Evolutionary conservation across 352 stramenopile species (phyloP), one percentile per base, ranked within the genome.

Genomic region (Elongisporangium senticosum): DNA sequence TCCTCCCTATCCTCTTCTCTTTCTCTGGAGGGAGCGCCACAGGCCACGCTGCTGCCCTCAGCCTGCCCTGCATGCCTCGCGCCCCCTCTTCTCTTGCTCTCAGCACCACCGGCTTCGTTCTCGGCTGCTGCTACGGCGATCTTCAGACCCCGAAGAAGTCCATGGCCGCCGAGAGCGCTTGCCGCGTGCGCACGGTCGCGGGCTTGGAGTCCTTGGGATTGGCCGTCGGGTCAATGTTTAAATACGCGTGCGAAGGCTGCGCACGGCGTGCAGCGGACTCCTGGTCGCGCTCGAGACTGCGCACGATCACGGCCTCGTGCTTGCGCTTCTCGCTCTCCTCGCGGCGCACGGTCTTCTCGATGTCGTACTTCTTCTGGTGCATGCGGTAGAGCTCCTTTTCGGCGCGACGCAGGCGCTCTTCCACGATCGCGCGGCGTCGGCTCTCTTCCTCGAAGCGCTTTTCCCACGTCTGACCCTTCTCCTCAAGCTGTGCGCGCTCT

Each of bases 351-450:
- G 82, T 62, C 66, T 89, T 87, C 59, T 94, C 85, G 58, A 94
- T 94, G 67, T 94, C 82, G 72, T 92, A 94, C 67, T 94, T 94
- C 68, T 92, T 92, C 69, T 94, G 86, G 71, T 93, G 86, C 86
- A 95, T 95, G 26, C 86, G 86, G 63, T 95, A 95, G 11, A 95
- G 69, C 63, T 95, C 86, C 67, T 93, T 93, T 64, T 95, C 86
- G 23, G 86, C 77, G 11, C 86, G 75, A 40, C 86, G 86, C 2
- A 95, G 69, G 10, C 86, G 79, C 58, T 95, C 86, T 61, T 95
- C 86, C 7, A 87, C 67, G 63, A 87, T 79, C 10, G 78, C 74
- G 17, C 83, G 78, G 49, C 83, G 79, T 7, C 82, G 71, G 20
- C 68, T 75, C 53, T 95, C 86, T 48, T 95, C 86, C 47, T 95